Conservation (phyloP, 2,329 filamentous ascomycete species). For the Cladophialophora yegresii region DNA sequence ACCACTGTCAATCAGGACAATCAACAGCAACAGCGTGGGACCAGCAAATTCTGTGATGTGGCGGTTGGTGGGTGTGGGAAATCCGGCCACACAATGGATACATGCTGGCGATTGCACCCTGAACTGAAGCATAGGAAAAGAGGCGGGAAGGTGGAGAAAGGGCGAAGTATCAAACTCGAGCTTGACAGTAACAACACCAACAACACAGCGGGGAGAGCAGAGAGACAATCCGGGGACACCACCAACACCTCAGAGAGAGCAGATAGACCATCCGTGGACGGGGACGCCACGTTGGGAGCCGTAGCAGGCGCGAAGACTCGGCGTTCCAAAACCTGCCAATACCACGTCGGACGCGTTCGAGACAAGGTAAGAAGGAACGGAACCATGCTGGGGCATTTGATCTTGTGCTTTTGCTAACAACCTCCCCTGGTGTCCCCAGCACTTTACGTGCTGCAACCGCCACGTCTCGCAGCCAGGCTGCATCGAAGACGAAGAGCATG, state of each 20-base stretch:
- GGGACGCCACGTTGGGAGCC: not conserved
- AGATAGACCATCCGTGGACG: not conserved
- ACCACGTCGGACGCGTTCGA: constrained; percentile 11
- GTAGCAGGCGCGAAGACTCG: not conserved
- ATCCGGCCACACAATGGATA: not conserved
- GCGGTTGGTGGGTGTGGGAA: not conserved
- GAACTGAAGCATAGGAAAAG: not conserved
- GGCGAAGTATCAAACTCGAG: not conserved
- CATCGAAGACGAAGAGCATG: constrained; percentile 3
- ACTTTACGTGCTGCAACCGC: constrained; percentile 21
- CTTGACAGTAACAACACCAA: not conserved
- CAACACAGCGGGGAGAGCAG: not conserved
- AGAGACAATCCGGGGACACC: not conserved
- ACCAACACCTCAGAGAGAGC: not conserved
- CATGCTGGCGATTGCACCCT: not conserved
- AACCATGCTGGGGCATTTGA: not conserved
- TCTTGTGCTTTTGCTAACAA: not conserved
- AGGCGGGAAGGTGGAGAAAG: not conserved
- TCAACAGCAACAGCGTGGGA: not conserved
- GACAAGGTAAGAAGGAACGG: constrained; percentile 7
- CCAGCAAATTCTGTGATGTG: not conserved
- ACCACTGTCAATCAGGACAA: not conserved
- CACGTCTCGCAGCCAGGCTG: constrained; percentile 21
- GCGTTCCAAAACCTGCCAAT: not conserved
- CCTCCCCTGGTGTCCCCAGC: constrained; percentile 2